phyloP scores from a whole-genome alignment of 257 asterid species.

The Gentiana dahurica region DNA sequence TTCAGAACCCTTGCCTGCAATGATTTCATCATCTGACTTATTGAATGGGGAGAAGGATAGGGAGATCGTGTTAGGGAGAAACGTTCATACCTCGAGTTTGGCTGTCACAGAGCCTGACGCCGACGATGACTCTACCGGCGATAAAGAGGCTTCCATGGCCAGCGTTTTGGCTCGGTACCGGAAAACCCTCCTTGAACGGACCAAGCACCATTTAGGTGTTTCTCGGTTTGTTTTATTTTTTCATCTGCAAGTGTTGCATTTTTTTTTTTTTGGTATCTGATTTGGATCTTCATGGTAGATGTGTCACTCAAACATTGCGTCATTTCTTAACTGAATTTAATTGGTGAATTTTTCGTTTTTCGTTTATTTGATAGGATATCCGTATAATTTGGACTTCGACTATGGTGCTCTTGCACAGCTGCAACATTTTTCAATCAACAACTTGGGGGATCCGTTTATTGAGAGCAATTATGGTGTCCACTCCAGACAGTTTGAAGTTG shows the following conservation, averaged over 20 bases:
- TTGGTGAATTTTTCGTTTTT: neutral
- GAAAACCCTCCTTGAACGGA: constrained; percentile 64
- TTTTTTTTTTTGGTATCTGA: neutral
- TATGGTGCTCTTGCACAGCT: constrained; percentile 80
- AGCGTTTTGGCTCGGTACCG: constrained; percentile 85
- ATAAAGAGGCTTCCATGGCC: constrained; percentile 93
- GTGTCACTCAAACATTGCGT: neutral
- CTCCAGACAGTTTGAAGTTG: constrained; percentile 95
- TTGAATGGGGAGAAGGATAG: constrained; percentile 22
- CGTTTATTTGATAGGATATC: constrained; percentile 47
- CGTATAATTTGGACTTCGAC: constrained; percentile 91
- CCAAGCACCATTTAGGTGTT: constrained; percentile 84
- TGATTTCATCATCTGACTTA: constrained; percentile 11
- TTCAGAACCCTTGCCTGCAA: constrained; percentile 45
- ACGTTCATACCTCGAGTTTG: constrained; percentile 69
- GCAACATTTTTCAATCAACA: constrained; percentile 94
- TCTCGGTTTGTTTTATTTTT: neutral
- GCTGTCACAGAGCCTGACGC: constrained; percentile 95
- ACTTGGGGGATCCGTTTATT: constrained; percentile 91
- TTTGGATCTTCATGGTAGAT: constrained; percentile 3
- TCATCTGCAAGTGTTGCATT: neutral
- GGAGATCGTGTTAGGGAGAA: constrained; percentile 68
- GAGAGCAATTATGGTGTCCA: constrained; percentile 97
- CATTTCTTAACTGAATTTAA: neutral
- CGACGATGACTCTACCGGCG: constrained; percentile 92